Evolutionary conservation across 106 monocot genomes (phyloP).

Genomic region (Xerophyta viscosa): DNA sequence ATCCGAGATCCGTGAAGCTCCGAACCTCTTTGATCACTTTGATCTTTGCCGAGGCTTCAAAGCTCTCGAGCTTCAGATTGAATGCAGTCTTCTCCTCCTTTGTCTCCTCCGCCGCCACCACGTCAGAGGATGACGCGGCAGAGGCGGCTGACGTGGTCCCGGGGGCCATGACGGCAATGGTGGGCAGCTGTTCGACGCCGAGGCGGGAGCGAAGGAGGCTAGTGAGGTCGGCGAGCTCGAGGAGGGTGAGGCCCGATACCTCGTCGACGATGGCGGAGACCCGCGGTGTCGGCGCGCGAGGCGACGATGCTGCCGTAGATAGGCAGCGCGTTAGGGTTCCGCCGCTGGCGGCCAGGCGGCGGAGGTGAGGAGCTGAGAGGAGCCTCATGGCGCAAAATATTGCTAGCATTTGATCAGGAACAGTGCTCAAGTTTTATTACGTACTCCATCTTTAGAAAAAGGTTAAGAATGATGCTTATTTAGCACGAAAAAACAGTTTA

Average conservation of each 20-base stretch:
- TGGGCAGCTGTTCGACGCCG: constrained; percentile 6
- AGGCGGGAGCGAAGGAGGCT: not conserved
- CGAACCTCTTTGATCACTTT: constrained; percentile 17
- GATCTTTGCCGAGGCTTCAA: constrained; percentile 12
- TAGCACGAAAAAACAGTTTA: too few species aligned
- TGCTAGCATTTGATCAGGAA: too few species aligned
- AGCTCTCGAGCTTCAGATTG: constrained; percentile 16
- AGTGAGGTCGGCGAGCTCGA: constrained; percentile 13
- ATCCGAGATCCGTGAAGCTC: constrained; percentile 9
- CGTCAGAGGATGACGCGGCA: not conserved
- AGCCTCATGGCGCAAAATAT: too few species aligned
- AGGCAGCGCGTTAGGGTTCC: too few species aligned
- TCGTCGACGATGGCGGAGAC: constrained; percentile 18
- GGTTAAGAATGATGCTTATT: too few species aligned
- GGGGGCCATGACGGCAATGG: constrained; percentile 13
- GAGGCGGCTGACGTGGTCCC: not conserved
- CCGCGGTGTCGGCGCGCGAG: not conserved
- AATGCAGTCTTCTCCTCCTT: constrained; percentile 19
- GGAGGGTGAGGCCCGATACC: constrained; percentile 11
- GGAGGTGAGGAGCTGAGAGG: not conserved
- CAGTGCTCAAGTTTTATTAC: too few species aligned
- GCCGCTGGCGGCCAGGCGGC: not conserved
- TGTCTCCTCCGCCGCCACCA: constrained; percentile 4
- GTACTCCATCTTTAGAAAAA: too few species aligned
- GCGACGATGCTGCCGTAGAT: not conserved